phyloP scores from a whole-genome alignment of 805 yeast species.

The Komagataella pseudopastoris region DNA sequence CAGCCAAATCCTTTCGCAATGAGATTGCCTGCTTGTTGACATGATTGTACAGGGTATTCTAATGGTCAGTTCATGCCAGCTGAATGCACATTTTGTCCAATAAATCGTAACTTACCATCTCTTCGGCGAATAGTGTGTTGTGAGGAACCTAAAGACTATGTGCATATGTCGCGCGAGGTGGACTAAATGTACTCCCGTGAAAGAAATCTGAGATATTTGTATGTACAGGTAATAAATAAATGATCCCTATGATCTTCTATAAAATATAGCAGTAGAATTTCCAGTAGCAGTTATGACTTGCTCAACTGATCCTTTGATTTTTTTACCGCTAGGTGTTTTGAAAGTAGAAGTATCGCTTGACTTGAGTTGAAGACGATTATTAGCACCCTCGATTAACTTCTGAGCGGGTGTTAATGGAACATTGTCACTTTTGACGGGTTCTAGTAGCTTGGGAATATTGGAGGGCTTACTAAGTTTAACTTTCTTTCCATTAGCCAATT shows the following conservation, averaged over 20 bases:
- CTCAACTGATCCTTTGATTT: neutral
- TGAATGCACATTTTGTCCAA: neutral
- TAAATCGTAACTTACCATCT: neutral
- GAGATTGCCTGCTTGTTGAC: conserved; percentile 77
- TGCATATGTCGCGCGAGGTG: neutral
- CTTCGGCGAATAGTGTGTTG: neutral
- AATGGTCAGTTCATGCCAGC: neutral
- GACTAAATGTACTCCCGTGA: neutral
- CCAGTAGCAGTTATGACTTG: neutral
- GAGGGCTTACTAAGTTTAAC: conserved; percentile 43
- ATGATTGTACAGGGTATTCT: conserved; percentile 84
- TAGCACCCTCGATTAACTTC: conserved; percentile 5
- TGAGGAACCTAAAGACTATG: neutral
- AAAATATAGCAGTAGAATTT: neutral
- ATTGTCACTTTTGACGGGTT: conserved; percentile 23
- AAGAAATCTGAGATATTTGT: neutral
- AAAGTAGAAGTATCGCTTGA: neutral
- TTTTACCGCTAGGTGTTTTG: neutral
- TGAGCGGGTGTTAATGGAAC: neutral
- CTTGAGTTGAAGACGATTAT: conserved; percentile 7
- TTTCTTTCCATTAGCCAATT: conserved; percentile 72
- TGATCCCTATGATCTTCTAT: neutral
- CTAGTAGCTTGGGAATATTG: conserved; percentile 40
- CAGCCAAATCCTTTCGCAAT: conserved; percentile 52
- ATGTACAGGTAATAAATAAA: neutral